Conservation (phyloP, 2,329 filamentous ascomycete genomes). For the Neodidymelliopsis sp. region DNA sequence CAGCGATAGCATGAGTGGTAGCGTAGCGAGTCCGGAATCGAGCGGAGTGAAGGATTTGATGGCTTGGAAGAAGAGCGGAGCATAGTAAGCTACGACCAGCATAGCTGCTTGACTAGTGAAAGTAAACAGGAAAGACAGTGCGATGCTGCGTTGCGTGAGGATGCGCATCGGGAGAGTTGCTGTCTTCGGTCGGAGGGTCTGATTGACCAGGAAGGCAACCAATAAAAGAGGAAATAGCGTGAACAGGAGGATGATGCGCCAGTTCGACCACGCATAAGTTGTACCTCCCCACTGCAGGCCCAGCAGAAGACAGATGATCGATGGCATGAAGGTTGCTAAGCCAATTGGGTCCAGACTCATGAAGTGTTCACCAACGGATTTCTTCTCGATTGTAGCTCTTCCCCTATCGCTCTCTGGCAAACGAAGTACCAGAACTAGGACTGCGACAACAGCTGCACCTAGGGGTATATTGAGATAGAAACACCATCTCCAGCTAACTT, state of each 20-base stretch:
- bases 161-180: constrained; percentile 29
- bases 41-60: constrained; percentile 22
- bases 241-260: constrained; percentile 54
- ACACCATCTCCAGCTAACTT: constrained; percentile 65
- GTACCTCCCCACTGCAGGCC: constrained; percentile 43
- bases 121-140: constrained; percentile 11
- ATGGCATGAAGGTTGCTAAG: constrained; percentile 32
- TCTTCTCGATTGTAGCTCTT: not conserved
- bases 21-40: constrained; percentile 19
- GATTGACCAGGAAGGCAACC: constrained; percentile 48
- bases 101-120: constrained; percentile 13
- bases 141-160: constrained; percentile 24
- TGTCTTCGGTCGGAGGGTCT: constrained; percentile 17
- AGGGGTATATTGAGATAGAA: constrained; percentile 36
- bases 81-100: constrained; percentile 20
- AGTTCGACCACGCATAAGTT: constrained; percentile 49
- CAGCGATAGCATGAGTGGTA: constrained; percentile 23
- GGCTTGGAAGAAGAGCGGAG: constrained; percentile 32
- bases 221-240: constrained; percentile 51
- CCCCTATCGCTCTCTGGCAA: constrained; percentile 7
- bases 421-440: constrained; percentile 49
- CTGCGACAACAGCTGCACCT: constrained; percentile 19
- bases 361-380: not conserved
- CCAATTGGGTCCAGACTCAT: constrained; percentile 41
- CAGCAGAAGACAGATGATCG: constrained; percentile 37